A percentile compares a stretch with the other conserved stretches of the same genome.
These are phyloP conservation scores for Chloromonas sp. DNA, from an alignment of 163 green algal genomes.

Conservation along the genomic window DNA sequence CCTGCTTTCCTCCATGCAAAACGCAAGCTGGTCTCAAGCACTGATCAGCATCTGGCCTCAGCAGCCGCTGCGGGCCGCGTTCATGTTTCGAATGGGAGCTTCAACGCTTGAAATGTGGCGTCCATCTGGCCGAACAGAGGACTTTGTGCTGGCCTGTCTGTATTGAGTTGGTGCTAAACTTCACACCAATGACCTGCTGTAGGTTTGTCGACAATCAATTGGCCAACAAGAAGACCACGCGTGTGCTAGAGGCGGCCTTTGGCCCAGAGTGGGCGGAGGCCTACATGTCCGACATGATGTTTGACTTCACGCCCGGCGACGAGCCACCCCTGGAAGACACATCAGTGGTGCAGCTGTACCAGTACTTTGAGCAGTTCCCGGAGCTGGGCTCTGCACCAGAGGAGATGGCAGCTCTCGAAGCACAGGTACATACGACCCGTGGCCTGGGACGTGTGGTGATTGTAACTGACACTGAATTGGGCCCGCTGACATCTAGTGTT, in stretches of 20 bases:
- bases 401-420: slow-evolving; percentile 1
- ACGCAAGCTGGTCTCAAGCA: no score
- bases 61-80: no score
- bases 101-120: no score
- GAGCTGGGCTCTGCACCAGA: slow-evolving; percentile 16
- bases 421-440: not conserved
- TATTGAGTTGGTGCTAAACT: not conserved
- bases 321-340: slow-evolving; percentile 37
- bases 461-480: not conserved
- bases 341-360: slow-evolving; percentile 36
- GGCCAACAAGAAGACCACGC: slow-evolving; percentile 69
- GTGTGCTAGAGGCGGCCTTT: slow-evolving; percentile 66
- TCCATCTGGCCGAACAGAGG: no score
- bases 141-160: no score
- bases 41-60: no score
- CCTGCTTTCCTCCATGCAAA: no score
- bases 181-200: not conserved
- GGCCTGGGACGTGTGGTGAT: not conserved
- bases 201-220: slow-evolving; percentile 61
- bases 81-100: no score
- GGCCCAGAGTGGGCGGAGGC: slow-evolving; percentile 40
- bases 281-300: slow-evolving; percentile 68
- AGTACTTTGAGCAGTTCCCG: slow-evolving; percentile 40
- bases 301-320: slow-evolving; percentile 40
- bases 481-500: not conserved